These are phyloP conservation scores for Phoma herbarum DNA, from an alignment of 2,329 filamentous ascomycete species.

Conservation along the genomic window DNA sequence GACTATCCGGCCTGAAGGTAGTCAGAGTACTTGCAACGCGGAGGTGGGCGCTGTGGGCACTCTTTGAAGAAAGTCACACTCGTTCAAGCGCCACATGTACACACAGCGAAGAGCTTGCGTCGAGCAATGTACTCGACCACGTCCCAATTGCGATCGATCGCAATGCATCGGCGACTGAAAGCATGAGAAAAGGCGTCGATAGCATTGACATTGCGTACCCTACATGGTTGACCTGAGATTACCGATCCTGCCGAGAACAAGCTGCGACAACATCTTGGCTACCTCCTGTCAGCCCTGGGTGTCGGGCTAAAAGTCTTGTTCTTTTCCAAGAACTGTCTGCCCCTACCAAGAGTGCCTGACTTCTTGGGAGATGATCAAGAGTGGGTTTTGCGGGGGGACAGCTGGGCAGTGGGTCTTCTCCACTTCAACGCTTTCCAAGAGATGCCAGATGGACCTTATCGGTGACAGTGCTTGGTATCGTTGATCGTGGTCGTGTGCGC, in stretches of 20 bases:
- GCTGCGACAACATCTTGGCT: constrained; percentile 10
- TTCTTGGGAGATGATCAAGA: constrained; percentile 24
- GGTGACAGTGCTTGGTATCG: constrained; percentile 18
- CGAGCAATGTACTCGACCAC: background rate
- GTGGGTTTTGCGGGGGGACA: constrained; percentile 23
- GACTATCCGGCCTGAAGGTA: background rate
- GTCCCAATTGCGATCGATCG: background rate
- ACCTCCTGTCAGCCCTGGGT: constrained; percentile 4
- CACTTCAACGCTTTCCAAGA: constrained; percentile 22
- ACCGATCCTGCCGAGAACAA: background rate
- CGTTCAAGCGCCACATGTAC: background rate
- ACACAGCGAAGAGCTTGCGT: background rate
- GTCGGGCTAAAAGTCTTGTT: constrained; percentile 20
- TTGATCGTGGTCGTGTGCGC: background rate
- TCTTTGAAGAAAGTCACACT: background rate
- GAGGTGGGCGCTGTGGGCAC: too few relatives aligned
- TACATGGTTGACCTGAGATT: background rate
- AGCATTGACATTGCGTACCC: constrained; percentile 8
- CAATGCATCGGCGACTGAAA: background rate
- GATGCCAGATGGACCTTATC: constrained; percentile 18
- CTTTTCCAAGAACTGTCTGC: constrained; percentile 19
- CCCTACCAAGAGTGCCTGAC: constrained; percentile 24
- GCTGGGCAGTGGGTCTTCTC: constrained; percentile 28
- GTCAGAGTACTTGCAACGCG: background rate
- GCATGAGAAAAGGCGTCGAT: background rate